Base-by-base conservation (phyloP, 75 land plant species). In the Pseudotsuga menziesii region DNA sequence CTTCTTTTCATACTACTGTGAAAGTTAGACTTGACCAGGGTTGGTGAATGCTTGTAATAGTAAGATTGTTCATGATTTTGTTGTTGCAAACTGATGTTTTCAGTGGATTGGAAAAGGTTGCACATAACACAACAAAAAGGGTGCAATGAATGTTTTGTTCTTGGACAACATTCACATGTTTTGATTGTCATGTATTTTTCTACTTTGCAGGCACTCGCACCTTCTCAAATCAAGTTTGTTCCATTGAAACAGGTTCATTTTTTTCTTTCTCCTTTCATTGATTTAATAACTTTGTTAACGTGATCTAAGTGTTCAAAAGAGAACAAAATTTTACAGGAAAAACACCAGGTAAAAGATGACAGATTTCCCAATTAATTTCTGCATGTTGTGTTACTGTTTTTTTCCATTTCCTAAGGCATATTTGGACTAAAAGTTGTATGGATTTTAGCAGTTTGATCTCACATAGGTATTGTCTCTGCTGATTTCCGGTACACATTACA, bases 171-270 rank as follows among this genome's bases (percentile, higher is more conserved):
- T 59, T 59, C 4, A 23, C n/a, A 59, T 4, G 61, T 19, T n/a
- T 59, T 59, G 4, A 23, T 19, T 15, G 22, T 59, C 19, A 59
- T 4, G 23, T 61, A 36, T 67, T 13, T 78, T 41, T 61, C 54
- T 58, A 76, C 56, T 32, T 82, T 88, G 76, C 94, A 96, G 99
- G 99, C 99, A 36, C 84, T 96, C 77, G 81, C 91, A 72, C 99
- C 97, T 58, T 55, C 86, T 60, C 88, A 89, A 29, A 96, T 96
- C 79, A 93, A 86, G 41, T 93, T 96, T 82, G 84, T 89, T 70
- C 99, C 99, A n/a, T 78, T 96, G 75, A 96, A 96, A 61, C 94
- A 96, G 96, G 99, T 93, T 78, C 58, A 23, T 9, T 25, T 59
- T 2, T 59, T 19, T 19, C 23, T 20, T 59, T 74, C 69, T 14